Base-by-base conservation (phyloP, 2,329 filamentous ascomycete species). In the Septoria linicola region DNA sequence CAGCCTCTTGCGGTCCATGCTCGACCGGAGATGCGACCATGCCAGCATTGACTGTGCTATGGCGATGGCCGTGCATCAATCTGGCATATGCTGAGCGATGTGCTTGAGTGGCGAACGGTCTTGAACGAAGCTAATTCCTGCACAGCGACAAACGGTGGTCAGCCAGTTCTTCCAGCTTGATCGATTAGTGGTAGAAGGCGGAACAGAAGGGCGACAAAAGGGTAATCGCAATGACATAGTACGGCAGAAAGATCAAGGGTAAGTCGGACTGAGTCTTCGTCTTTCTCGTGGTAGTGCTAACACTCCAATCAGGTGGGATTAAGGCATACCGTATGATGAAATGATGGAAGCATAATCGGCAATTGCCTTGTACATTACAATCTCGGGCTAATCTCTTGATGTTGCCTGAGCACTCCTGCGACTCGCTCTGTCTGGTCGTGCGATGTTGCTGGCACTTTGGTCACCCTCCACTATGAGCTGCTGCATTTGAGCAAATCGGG, bases 121-220 rank as follows among this genome's bases (percentile, higher is more conserved):
- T 25, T 13, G 8, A 16, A 6, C 41, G 8, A 30, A 39, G 64
- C 72, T 80, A 56, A 80, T 68, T 25, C 10, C 11, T 25, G 23
- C 54, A 63, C 75, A 97, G 93, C 85, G 93, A 69, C 93, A 97
- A 86, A 95, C 92, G 8, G 80, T 93, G 43, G 83, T 99, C 66
- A 95, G 90, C 68, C 88, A 95, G 69, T 97, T 97, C 74, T 97
- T 89, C 75, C 88, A 96, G 73, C 72, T 95, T 57, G 91, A 97
- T 68, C 80, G 84, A 66, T 80, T 99, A 72, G 93, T 99, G 11
- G 88, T 99, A 0, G 93, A 99, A 72, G 88, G 88, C 14, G 86
- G 88, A 53, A 85, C 89, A 70, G 83, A 86, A 64, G 87, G 87
- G 60, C 89, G 87, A 72, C 81, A 91, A 68, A 81, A 75, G 27